Evolutionary conservation across 495 filamentous ascomycete species (phyloP).

Genomic region (Penicillium desertorum): DNA sequence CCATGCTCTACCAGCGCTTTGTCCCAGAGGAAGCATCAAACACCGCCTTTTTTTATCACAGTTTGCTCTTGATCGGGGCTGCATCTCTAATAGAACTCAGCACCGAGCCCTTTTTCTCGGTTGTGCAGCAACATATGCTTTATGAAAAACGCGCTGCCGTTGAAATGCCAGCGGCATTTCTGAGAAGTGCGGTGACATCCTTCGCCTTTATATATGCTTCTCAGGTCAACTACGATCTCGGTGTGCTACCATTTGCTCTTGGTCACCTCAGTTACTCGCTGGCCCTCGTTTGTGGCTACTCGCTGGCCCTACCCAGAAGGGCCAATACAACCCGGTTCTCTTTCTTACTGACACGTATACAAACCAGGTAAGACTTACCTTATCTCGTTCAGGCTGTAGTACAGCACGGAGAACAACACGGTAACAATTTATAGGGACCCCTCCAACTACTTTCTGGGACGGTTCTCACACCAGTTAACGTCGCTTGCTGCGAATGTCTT

Average conservation of each 20-base stretch:
- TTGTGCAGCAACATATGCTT: constrained; percentile 74
- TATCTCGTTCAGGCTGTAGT: not conserved
- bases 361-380: constrained; percentile 38
- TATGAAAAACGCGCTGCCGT: constrained; percentile 78
- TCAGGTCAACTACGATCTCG: constrained; percentile 49
- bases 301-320: constrained; percentile 44
- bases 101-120: constrained; percentile 80
- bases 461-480: constrained; percentile 65
- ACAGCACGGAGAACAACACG: not conserved
- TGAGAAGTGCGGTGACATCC: constrained; percentile 72
- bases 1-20: constrained; percentile 61
- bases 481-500: constrained; percentile 73
- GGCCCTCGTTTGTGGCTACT: constrained; percentile 66
- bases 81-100: constrained; percentile 79
- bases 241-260: constrained; percentile 83
- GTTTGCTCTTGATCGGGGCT: constrained; percentile 67
- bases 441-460: constrained; percentile 54
- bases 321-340: constrained; percentile 56
- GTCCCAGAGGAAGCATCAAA: constrained; percentile 53
- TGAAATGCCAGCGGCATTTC: constrained; percentile 74
- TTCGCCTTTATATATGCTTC: constrained; percentile 59
- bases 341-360: constrained; percentile 48
- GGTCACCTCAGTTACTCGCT: constrained; percentile 80
- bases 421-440: constrained; percentile 23
- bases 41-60: constrained; percentile 59